These are phyloP conservation scores for Vanderwaltozyma tropicalis DNA, from an alignment of 805 yeast genomes.

Conservation along the genomic window DNA sequence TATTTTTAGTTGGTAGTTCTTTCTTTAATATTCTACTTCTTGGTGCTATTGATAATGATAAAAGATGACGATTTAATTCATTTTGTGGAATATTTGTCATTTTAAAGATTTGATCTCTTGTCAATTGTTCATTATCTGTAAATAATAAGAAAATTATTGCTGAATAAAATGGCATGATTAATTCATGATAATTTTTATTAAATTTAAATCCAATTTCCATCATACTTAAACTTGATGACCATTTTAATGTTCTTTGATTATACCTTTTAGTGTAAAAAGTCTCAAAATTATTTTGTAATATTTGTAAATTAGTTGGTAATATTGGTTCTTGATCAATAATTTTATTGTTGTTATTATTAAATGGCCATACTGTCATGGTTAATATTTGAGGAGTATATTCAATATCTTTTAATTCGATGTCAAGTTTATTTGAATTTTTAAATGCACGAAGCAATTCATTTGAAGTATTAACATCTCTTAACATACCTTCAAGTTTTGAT, in stretches of 20 bases:
- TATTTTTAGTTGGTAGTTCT: conserved; percentile 63
- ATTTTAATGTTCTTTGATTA: conserved; percentile 49
- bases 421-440: conserved; percentile 3
- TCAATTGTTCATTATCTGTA: conserved; percentile 42
- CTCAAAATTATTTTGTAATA: conserved; percentile 38
- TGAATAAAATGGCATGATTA: conserved; percentile 71
- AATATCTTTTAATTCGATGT: conserved; percentile 12
- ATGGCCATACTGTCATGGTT: conserved; percentile 63
- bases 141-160: conserved; percentile 72
- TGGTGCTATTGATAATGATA: conserved; percentile 78
- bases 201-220: conserved; percentile 68
- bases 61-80: conserved; percentile 69
- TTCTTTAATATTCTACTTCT: conserved; percentile 66
- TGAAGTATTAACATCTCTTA: conserved; percentile 61
- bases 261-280: conserved; percentile 41
- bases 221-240: conserved; percentile 81
- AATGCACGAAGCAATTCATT: conserved; percentile 27
- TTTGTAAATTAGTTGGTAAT: conserved; percentile 36
- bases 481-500: conserved; percentile 76
- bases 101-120: conserved; percentile 51
- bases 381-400: conserved; percentile 44
- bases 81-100: conserved; percentile 60
- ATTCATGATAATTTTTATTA: conserved; percentile 60
- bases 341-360: conserved; percentile 31
- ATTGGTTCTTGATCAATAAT: conserved; percentile 24